phyloP scores from a whole-genome alignment of 208 protist species.

The Trypanosoma platydactyli region DNA sequence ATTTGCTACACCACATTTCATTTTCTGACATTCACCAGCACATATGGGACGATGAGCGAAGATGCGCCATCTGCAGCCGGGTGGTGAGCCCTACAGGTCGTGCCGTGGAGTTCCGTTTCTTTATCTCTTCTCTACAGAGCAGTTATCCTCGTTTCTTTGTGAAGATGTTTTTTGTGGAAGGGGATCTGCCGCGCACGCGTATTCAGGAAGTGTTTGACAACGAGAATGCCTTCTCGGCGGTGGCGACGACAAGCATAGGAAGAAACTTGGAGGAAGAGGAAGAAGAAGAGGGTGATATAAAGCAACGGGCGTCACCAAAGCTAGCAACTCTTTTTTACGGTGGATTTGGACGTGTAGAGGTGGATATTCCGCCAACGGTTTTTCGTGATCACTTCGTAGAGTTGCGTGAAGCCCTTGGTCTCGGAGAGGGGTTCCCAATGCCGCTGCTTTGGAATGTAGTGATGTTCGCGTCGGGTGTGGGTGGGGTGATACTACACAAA shows the following conservation, averaged over 20 bases:
- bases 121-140: slow-evolving; percentile 40
- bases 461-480: slow-evolving; percentile 51
- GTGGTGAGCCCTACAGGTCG: slow-evolving; percentile 61
- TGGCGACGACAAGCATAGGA: background rate
- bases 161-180: slow-evolving; percentile 56
- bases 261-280: background rate
- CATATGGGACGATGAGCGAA: slow-evolving; percentile 50
- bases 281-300: background rate
- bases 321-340: slow-evolving; percentile 46
- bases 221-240: slow-evolving; percentile 1
- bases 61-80: slow-evolving; percentile 57
- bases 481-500: slow-evolving; percentile 30
- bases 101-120: slow-evolving; percentile 68
- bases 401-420: slow-evolving; percentile 44
- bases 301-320: background rate
- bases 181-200: slow-evolving; percentile 43
- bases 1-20: slow-evolving; percentile 60
- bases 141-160: slow-evolving; percentile 60
- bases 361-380: slow-evolving; percentile 61
- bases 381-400: slow-evolving; percentile 37
- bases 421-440: slow-evolving; percentile 51
- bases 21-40: slow-evolving; percentile 54
- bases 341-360: slow-evolving; percentile 75
- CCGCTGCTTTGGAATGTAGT: slow-evolving; percentile 78
- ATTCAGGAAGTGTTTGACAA: slow-evolving; percentile 38